Base-by-base conservation (phyloP, 2,329 filamentous ascomycete genomes). In the Claviceps africana region DNA sequence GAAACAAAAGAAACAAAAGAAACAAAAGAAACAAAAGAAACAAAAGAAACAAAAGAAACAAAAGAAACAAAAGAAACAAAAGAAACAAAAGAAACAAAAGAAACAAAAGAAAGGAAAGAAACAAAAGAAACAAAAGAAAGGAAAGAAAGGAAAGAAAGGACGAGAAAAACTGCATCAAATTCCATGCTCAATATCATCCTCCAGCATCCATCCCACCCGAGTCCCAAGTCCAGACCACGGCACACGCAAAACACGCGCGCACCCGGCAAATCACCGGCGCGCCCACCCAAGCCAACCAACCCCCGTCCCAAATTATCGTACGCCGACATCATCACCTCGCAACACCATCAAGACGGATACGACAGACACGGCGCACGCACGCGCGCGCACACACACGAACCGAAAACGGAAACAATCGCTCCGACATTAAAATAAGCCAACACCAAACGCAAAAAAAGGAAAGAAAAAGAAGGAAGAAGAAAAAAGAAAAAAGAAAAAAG, bases 161-260 rank as follows among this genome's bases (percentile, higher is more conserved):
- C 82, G 64, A 89, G 84, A 94, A 87, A 60, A 94, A 94, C 74
- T 90, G 97, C 74, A 98, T 98, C 63, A 90, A 74, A 58, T 97
- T 98, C 94, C 35, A 98, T 82, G 67, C 78, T 82, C 58, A 98
- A 67, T 89, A 98, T 98, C 31, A 33, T 2, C 31, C 9, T 10
- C 13, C 31, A 33, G 31, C 13, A 2, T 10, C 31, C n/a, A n/a
- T n/a, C n/a, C n/a, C n/a, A n/a, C n/a, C n/a, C n/a, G n/a, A n/a
- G n/a, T n/a, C n/a, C n/a, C n/a, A n/a, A n/a, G n/a, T n/a, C n/a
- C n/a, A n/a, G n/a, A 33, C 31, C 31, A 33, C 31, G 31, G 31
- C 31, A 10, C 5, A 33, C 10, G 31, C 19, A 42, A 5, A 42
- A 42, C 13, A 19, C n/a, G 19, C 17, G 6, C 37, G 8, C 28